Evolutionary conservation across 306 rosid genomes (phyloP).

Genomic region (Casuarina glauca): DNA sequence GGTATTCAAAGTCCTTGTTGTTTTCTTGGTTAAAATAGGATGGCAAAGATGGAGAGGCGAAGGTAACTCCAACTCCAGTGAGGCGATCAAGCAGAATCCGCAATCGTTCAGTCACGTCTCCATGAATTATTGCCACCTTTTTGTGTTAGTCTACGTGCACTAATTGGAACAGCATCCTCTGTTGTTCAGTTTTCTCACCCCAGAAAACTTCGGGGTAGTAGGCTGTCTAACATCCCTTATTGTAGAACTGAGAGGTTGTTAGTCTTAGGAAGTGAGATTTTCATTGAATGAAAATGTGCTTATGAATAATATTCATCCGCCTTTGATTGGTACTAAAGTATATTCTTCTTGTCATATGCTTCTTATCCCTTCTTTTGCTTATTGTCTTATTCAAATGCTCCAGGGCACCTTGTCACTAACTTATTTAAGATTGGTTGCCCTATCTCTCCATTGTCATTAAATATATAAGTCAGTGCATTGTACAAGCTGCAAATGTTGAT

Average conservation of each 20-base stretch:
- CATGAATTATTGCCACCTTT: constrained; percentile 15
- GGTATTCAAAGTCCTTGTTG: background rate
- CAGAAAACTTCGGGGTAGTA: background rate
- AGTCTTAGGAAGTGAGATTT: background rate
- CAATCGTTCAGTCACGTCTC: constrained; percentile 33
- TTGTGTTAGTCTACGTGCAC: background rate
- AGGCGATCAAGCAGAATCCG: constrained; percentile 55
- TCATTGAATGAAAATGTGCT: background rate
- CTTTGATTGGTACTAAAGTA: background rate
- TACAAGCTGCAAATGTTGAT: background rate
- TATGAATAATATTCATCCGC: background rate
- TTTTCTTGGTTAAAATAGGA: constrained; percentile 23
- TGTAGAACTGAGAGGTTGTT: background rate
- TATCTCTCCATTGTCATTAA: background rate
- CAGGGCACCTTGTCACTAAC: constrained; percentile 1
- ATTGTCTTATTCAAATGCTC: background rate
- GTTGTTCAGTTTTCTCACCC: constrained; percentile 8
- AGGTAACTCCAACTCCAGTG: constrained; percentile 36
- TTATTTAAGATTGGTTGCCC: background rate
- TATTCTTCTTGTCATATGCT: background rate
- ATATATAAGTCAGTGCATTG: background rate
- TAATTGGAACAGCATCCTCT: background rate
- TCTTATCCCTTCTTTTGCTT: constrained; percentile 1
- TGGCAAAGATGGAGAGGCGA: constrained; percentile 30
- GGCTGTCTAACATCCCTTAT: background rate